Evolutionary conservation across 1,284 basidiomycete species (phyloP).

Genomic region (Thecaphora thlaspeos): DNA sequence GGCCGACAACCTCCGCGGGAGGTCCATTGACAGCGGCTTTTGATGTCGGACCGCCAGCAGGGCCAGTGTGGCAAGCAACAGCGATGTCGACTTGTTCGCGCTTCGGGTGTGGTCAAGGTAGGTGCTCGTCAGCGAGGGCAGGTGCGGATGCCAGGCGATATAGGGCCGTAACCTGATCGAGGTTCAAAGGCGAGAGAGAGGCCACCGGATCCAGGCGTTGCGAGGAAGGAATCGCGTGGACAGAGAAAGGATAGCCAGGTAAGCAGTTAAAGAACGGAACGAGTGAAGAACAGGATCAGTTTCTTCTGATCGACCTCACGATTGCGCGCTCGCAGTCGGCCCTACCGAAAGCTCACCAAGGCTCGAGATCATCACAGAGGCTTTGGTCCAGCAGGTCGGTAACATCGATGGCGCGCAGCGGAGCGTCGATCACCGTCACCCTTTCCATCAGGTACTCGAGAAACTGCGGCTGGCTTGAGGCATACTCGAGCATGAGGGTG

Average conservation of each 20-base stretch:
- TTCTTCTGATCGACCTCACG: too few species aligned
- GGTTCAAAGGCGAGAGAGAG: too few species aligned
- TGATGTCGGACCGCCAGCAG: slow-evolving; percentile 29
- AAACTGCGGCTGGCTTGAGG: slow-evolving; percentile 30
- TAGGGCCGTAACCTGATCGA: slow-evolving; percentile 29
- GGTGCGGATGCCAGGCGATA: slow-evolving; percentile 32
- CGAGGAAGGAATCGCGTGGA: too few species aligned
- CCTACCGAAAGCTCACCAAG: too few species aligned
- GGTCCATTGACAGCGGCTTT: slow-evolving; percentile 26
- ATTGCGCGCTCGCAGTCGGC: too few species aligned
- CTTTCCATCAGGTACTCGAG: slow-evolving; percentile 17
- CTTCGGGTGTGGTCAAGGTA: slow-evolving; percentile 17
- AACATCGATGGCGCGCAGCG: slow-evolving; percentile 15
- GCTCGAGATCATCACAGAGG: slow-evolving; percentile 20
- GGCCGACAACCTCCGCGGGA: slow-evolving; percentile 22
- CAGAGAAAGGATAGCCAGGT: too few species aligned
- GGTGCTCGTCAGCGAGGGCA: slow-evolving; percentile 17
- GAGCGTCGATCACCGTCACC: slow-evolving; percentile 16
- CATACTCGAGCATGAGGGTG: slow-evolving; percentile 36
- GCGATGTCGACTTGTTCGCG: slow-evolving; percentile 20
- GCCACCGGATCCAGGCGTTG: too few species aligned
- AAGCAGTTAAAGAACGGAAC: too few species aligned
- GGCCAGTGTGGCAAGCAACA: slow-evolving; percentile 32
- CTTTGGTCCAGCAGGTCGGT: slow-evolving; percentile 21
- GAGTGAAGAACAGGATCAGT: too few species aligned